Evolutionary conservation across 192 early-diverging fungal species (phyloP).

Genomic region (Coemansia sp.): DNA sequence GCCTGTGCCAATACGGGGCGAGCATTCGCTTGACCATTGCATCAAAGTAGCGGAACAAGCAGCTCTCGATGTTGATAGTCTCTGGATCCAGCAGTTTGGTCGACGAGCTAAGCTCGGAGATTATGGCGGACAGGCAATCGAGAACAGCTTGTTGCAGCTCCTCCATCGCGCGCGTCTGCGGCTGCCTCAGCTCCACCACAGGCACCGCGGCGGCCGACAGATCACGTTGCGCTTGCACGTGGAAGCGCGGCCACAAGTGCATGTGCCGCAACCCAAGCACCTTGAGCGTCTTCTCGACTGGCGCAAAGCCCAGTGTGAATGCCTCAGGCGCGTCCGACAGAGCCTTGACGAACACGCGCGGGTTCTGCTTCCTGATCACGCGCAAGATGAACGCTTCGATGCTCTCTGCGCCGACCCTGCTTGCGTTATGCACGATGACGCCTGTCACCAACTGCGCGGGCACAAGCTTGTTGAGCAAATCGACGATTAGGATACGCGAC

Average conservation of each 20-base stretch:
- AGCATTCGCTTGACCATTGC: conserved; percentile 72
- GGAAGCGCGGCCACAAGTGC: conserved; percentile 83
- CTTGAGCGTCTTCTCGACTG: conserved; percentile 85
- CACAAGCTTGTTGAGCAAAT: conserved; percentile 79
- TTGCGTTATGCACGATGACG: conserved; percentile 84
- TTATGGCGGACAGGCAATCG: conserved; percentile 79
- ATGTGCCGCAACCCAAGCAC: conserved; percentile 78
- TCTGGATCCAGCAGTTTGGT: conserved; percentile 73
- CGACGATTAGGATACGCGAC: conserved; percentile 87
- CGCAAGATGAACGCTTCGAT: conserved; percentile 91
- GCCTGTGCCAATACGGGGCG: conserved; percentile 86
- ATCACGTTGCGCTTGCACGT: conserved; percentile 24
- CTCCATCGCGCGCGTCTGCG: conserved; percentile 79
- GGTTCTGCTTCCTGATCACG: conserved; percentile 77
- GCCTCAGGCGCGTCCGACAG: conserved; percentile 86
- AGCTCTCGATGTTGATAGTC: conserved; percentile 86
- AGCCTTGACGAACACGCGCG: conserved; percentile 89
- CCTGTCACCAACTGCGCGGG: conserved; percentile 80
- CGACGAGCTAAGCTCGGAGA: conserved; percentile 74
- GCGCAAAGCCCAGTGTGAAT: conserved; percentile 81
- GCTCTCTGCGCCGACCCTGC: conserved; percentile 74
- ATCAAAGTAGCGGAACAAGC: conserved; percentile 87
- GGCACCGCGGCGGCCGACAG: conserved; percentile 63
- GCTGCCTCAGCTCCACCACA: conserved; percentile 76
- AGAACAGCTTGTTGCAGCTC: conserved; percentile 80